Evolutionary conservation across 2,329 filamentous ascomycete genomes (phyloP), one percentile per base, ranked within the genome.

Genomic region (Aspergillus arachidicola): DNA sequence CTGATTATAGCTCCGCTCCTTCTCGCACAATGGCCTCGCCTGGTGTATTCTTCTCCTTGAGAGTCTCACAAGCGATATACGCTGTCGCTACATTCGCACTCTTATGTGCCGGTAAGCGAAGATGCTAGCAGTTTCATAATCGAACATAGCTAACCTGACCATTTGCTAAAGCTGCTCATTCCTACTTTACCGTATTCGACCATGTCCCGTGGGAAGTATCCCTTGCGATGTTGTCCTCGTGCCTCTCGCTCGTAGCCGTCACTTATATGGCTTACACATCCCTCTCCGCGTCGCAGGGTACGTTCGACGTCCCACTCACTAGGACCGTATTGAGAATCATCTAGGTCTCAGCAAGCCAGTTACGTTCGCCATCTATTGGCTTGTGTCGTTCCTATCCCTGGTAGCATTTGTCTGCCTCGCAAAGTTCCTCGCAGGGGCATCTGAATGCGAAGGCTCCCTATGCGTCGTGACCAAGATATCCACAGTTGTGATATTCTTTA

Each of bases 111-210:
- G 48, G 48, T 32, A 51, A 5, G 26, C 11, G 2, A 51, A 4
- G 7, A 9, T 16, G 9, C 26, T 10, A 11, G 28, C 0, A 10
- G 14, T 32, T 10, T n/a, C 26, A 32, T 12, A 0, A 10, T 19
- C 0, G 0, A 30, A 19, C 19, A 12, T 30, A 6, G 6, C 48
- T 32, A 11, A 32, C 14, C 9, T 50, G 2, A 4, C 0, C 12
- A 26, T 9, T 28, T 26, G 0, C 0, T 6, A 19, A 4, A 51
- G 48, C 16, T 4, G 9, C 9, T 12, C 48, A 51, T 51, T 51
- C 48, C 16, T 51, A 30, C 26, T 3, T 19, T 32, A 51, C 26
- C 26, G 28, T 7, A 10, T 51, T 30, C 26, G 26, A 10, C 7
- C 26, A 51, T n/a, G 26, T 51, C 3, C 26, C 48, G 14, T 32